These are phyloP conservation scores for Priceomyces haplophilus DNA, from an alignment of 805 yeast species.

Conservation along the genomic window DNA sequence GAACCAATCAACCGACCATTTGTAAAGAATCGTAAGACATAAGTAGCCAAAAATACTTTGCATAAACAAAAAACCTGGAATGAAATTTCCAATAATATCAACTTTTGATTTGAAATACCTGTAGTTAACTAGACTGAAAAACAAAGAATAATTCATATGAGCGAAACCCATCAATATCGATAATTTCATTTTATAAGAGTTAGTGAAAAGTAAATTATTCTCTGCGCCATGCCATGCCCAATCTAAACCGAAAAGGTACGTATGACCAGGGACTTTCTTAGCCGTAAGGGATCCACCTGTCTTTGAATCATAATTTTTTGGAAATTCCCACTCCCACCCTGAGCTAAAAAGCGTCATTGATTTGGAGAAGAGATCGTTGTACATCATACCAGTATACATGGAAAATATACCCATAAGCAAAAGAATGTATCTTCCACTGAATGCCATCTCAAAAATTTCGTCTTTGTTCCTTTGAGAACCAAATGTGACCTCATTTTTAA, in stretches of 20 bases:
- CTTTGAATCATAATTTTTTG: slow-evolving; percentile 41
- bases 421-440: slow-evolving; percentile 64
- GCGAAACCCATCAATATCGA: slow-evolving; percentile 72
- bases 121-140: slow-evolving; percentile 65
- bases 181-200: slow-evolving; percentile 74
- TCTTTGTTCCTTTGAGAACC: slow-evolving; percentile 56
- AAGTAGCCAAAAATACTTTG: slow-evolving; percentile 74
- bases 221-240: slow-evolving; percentile 82
- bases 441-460: slow-evolving; percentile 78
- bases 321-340: slow-evolving; percentile 67
- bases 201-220: slow-evolving; percentile 63
- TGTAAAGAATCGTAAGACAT: slow-evolving; percentile 62
- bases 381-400: slow-evolving; percentile 69
- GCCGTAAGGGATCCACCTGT: slow-evolving; percentile 41
- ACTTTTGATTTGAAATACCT: slow-evolving; percentile 54
- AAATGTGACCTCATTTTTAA: slow-evolving; percentile 51
- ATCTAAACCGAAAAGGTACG: slow-evolving; percentile 64
- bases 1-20: slow-evolving; percentile 74
- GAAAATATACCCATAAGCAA: slow-evolving; percentile 70
- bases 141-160: slow-evolving; percentile 70
- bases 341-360: slow-evolving; percentile 64
- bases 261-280: slow-evolving; percentile 39
- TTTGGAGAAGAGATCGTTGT: slow-evolving; percentile 70
- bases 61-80: slow-evolving; percentile 74
- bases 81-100: slow-evolving; percentile 68